These are phyloP conservation scores for Hapsidospora chrysogenum DNA, from an alignment of 495 filamentous ascomycete genomes.

Conservation along the genomic window DNA sequence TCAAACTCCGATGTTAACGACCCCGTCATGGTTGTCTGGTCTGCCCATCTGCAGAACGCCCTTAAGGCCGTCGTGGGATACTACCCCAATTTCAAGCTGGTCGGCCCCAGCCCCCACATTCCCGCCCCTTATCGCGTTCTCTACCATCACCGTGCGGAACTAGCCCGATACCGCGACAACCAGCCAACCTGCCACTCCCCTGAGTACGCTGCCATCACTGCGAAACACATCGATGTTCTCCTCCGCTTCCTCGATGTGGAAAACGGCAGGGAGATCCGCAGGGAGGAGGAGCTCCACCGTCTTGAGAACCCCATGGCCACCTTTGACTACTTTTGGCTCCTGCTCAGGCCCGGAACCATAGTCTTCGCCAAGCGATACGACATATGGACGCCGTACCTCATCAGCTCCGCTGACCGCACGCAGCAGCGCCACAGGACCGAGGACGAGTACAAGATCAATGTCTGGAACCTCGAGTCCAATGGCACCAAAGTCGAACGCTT, in stretches of 20 bases:
- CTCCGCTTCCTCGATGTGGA: slow-evolving; percentile 14
- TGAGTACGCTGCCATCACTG: slow-evolving; percentile 15
- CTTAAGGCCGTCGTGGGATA: slow-evolving; percentile 20
- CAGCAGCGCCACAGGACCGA: neutral
- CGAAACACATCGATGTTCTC: slow-evolving; percentile 21
- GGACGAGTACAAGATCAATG: slow-evolving; percentile 9
- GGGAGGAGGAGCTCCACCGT: slow-evolving; percentile 12
- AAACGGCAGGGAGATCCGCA: slow-evolving; percentile 11
- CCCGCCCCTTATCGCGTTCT: slow-evolving; percentile 19
- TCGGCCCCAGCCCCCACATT: slow-evolving; percentile 11
- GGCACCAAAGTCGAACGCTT: slow-evolving; percentile 10
- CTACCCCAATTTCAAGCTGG: slow-evolving; percentile 13
- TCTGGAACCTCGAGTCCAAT: slow-evolving; percentile 17
- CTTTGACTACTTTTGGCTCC: slow-evolving; percentile 18
- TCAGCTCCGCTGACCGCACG: slow-evolving; percentile 9
- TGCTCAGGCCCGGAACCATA: slow-evolving; percentile 19
- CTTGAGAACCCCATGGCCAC: slow-evolving; percentile 12
- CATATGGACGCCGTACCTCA: slow-evolving; percentile 13
- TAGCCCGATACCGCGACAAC: slow-evolving; percentile 15
- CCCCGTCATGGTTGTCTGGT: slow-evolving; percentile 19
- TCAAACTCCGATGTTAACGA: neutral
- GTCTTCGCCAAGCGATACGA: slow-evolving; percentile 14
- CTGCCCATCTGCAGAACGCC: slow-evolving; percentile 18
- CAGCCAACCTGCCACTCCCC: slow-evolving; percentile 15
- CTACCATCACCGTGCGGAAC: slow-evolving; percentile 13